phyloP scores from a whole-genome alignment of 176 grass and related monocot genomes.

The Thinopyrum elongatum region DNA sequence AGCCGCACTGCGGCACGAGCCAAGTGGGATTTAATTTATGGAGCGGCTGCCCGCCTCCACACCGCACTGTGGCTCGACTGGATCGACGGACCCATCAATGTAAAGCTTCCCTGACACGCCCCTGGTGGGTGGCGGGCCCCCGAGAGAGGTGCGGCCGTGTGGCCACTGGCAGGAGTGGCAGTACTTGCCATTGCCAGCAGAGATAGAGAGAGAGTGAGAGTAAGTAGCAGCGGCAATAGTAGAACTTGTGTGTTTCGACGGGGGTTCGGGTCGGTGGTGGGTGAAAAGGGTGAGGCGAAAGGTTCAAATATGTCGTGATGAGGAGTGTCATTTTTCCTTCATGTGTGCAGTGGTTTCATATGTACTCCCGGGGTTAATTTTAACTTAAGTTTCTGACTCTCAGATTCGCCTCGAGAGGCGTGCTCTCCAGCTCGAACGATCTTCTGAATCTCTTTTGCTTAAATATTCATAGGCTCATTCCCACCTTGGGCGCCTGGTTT shows the following conservation, averaged over 20 bases:
- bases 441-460: not conserved
- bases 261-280: no score
- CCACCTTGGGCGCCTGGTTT: not conserved
- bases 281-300: not conserved
- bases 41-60: slow-evolving; percentile 9
- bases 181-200: not conserved
- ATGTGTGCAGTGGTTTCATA: not conserved
- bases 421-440: not conserved
- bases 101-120: slow-evolving; percentile 28
- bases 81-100: slow-evolving; percentile 10
- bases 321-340: not conserved
- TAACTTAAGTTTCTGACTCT: not conserved
- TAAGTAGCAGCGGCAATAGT: not conserved
- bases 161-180: no score
- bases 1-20: slow-evolving; percentile 27
- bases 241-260: no score
- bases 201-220: not conserved
- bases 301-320: slow-evolving; percentile 19
- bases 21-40: slow-evolving; percentile 43
- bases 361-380: not conserved
- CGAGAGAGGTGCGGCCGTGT: not conserved
- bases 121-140: not conserved
- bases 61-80: not conserved
- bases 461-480: not conserved
- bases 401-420: not conserved